Evolutionary conservation across 2,329 filamentous ascomycete species (phyloP), one percentile per base, ranked within the genome.

Genomic region (Fusarium sambucinum): DNA sequence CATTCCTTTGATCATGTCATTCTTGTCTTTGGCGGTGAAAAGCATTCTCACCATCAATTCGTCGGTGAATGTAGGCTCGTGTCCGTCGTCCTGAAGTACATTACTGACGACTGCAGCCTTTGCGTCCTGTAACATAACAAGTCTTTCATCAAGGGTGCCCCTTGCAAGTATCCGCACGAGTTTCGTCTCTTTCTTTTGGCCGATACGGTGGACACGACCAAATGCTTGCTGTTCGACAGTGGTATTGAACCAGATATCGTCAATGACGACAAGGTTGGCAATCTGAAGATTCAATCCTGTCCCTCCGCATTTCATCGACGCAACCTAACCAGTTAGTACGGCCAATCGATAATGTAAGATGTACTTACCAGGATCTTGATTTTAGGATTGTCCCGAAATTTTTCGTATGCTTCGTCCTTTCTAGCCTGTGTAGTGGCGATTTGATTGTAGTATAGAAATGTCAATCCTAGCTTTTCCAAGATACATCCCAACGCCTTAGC

Each of bases 341-440:
- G 6, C 17, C 11, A 19, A 12, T 6, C 5, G 3, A 2, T 2
- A 12, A 37, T 37, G 11, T 4, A 5, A 5, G 3, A 5, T 12
- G 5, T 2, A 38, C n/a, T 9, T 13, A 38, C 35, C n/a, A 38
- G 35, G 3, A 38, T 38, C 6, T 11, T 21, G n/a, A 14, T 4
- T 3, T 38, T 8, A 6, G 35, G 12, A n/a, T 38, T 2, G 0
- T 14, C n/a, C 35, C 21, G 35, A n/a, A 38, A 38, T 38, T 38
- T 3, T 5, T 3, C 4, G n/a, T 21, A 21, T 14, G 35, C 35
- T 3, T 14, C 14, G 6, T 14, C 6, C 35, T 2, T 38, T 21
- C 2, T 38, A 21, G 35, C 35, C n/a, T 13, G 35, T 11, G 35
- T 38, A 14, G 2, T 38, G 2, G 35, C 35, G 35, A 38, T 38